Evolutionary conservation across 129 eudicot genomes (phyloP).

Genomic region (Cynara cardunculus): DNA sequence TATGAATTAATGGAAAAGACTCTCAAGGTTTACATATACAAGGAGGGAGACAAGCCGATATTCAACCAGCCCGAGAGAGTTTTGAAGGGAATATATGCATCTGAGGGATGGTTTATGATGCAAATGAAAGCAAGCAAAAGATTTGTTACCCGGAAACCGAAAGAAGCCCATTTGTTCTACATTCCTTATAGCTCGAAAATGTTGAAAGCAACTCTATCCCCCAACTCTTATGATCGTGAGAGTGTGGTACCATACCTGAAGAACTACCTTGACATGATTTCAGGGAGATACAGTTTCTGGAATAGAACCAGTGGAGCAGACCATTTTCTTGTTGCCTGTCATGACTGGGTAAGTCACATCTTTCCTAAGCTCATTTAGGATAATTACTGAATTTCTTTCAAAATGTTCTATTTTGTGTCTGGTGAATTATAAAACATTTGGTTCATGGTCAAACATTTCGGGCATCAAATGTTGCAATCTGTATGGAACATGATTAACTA

Average conservation of each 20-base stretch:
- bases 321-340: slow-evolving; percentile 72
- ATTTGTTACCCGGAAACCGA: slow-evolving; percentile 43
- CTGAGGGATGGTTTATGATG: slow-evolving; percentile 79
- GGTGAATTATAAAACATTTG: not conserved
- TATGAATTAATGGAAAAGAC: slow-evolving; percentile 54
- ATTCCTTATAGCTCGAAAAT: slow-evolving; percentile 51
- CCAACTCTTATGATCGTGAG: slow-evolving; percentile 34
- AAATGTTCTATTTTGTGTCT: no score
- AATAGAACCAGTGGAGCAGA: slow-evolving; percentile 63
- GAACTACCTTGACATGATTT: slow-evolving; percentile 35
- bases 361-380: not conserved
- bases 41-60: slow-evolving; percentile 51
- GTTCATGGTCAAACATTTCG: not conserved
- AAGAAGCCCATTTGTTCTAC: slow-evolving; percentile 61
- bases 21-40: slow-evolving; percentile 51
- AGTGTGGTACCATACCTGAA: slow-evolving; percentile 30
- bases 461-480: not conserved
- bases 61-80: slow-evolving; percentile 44
- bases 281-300: slow-evolving; percentile 48
- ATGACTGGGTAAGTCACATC: slow-evolving; percentile 57
- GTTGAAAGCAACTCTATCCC: slow-evolving; percentile 41
- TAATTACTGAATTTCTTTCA: not conserved
- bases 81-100: slow-evolving; percentile 63
- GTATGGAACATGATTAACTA: not conserved
- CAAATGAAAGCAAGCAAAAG: slow-evolving; percentile 38